A percentile compares a stretch with the other conserved stretches of the same genome.
phyloP scores from a whole-genome alignment of 306 rosid genomes.

The Casuarina cunninghamiana region DNA sequence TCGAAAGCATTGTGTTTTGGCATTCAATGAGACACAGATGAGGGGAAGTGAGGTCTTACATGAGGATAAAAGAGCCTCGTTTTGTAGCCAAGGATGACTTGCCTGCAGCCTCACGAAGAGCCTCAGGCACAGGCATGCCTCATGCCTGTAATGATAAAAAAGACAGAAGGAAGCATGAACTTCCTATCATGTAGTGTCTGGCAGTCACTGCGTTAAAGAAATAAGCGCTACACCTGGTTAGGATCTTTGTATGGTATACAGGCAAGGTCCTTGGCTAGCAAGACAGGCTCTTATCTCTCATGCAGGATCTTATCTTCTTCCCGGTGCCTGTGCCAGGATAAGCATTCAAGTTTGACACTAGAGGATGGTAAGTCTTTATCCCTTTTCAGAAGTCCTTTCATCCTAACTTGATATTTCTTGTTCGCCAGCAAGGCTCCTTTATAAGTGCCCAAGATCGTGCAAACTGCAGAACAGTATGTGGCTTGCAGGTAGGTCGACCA shows the following conservation, averaged over 20 bases:
- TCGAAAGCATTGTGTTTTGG: background rate
- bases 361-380: background rate
- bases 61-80: conserved; percentile 55
- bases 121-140: too few species aligned
- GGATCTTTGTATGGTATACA: conserved; percentile 30
- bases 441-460: too few species aligned
- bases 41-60: conserved; percentile 47
- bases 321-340: background rate
- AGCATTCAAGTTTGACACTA: background rate
- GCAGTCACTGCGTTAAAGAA: too few species aligned
- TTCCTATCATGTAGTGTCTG: too few species aligned
- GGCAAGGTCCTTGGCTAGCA: conserved; percentile 66
- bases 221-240: background rate
- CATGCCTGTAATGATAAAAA: background rate
- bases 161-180: background rate
- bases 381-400: too few species aligned
- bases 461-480: too few species aligned
- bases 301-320: conserved; percentile 44
- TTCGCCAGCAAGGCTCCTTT: too few species aligned
- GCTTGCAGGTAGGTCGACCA: too few species aligned
- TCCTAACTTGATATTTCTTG: too few species aligned
- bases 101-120: conserved; percentile 44
- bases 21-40: background rate
- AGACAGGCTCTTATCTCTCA: conserved; percentile 48
- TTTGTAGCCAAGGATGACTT: conserved; percentile 71